Base-by-base conservation (phyloP, 495 filamentous ascomycete genomes). In the Penicillium nucicola region DNA sequence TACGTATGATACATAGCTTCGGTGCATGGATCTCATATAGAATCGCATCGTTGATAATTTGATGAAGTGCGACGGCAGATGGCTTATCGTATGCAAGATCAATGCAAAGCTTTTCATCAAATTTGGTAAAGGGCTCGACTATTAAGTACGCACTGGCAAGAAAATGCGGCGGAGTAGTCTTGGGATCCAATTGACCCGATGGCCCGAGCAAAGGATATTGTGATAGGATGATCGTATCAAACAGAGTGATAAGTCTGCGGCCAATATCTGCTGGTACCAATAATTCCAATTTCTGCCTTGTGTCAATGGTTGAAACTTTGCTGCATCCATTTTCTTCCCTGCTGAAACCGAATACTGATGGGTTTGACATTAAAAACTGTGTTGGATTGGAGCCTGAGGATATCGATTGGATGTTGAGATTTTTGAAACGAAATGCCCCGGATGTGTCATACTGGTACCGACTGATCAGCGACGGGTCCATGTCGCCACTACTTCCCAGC, bases 11-110 rank as follows among this genome's bases (percentile, higher is more conserved):
- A 19, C 34, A 40, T 13, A 48, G 34, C 14, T 36, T 48, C 12
- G 45, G 45, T 40, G 45, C 45, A 41, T 48, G 45, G 13, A 35
- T 32, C 19, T 48, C 45, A 40, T 40, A 22, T 48, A 35, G 22
- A 22, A 48, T 34, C 7, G 45, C 35, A 17, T 48, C 18, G 19
- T 45, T 45, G 18, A 45, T 45, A 10, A 45, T 45, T 22, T 25
- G n/a, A n/a, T 45, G 22, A 3, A 45, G 19, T 12, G 43, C 43
- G 11, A 18, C 33, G 4, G 10, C 7, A 5, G 43, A 45, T 13
- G 43, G 43, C 33, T 45, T 45, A 17, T 35, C 43, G 14, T 45
- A 45, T 14, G 43, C 43, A 3, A 45, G 43, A 23, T 45, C 43
- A 35, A 45, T 36, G 43, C 43, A 45, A n/a, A 45, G 31, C 23